These are phyloP conservation scores for Tulasnella sp. DNA, from an alignment of 768 basidiomycete genomes.

Conservation along the genomic window DNA sequence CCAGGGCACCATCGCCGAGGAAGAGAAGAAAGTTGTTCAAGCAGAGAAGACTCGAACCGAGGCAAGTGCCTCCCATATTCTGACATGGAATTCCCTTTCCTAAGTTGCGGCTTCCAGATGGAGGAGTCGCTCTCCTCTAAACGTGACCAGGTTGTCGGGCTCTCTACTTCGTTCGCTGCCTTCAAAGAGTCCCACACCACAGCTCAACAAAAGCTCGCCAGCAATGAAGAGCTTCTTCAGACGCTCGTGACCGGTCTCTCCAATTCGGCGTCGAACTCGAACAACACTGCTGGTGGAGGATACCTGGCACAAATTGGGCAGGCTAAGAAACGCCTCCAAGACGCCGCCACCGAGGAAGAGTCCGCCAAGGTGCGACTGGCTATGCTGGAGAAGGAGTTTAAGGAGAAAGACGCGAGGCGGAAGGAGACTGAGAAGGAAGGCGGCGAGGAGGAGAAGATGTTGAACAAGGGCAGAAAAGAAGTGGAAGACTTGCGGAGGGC, in stretches of 20 bases:
- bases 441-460: conserved; percentile 55
- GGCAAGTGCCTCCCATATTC: conserved; percentile 32
- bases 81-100: neutral
- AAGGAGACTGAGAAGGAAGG: conserved; percentile 81
- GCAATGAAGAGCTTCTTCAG: conserved; percentile 86
- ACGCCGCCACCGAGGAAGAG: conserved; percentile 73
- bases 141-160: conserved; percentile 42
- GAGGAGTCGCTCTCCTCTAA: conserved; percentile 47
- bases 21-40: conserved; percentile 46
- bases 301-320: conserved; percentile 95
- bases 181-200: conserved; percentile 60
- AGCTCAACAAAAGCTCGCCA: conserved; percentile 48
- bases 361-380: conserved; percentile 64
- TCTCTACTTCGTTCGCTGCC: conserved; percentile 43
- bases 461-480: conserved; percentile 41
- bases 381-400: conserved; percentile 70
- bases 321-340: conserved; percentile 61
- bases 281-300: conserved; percentile 57
- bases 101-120: conserved; percentile 34
- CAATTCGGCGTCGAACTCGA: conserved; percentile 35
- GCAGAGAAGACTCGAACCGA: conserved; percentile 48
- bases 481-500: conserved; percentile 45
- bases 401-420: conserved; percentile 61
- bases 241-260: conserved; percentile 88
- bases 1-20: conserved; percentile 62